Evolutionary conservation across 2,329 filamentous ascomycete genomes (phyloP).

Genomic region (Venturia effusa): DNA sequence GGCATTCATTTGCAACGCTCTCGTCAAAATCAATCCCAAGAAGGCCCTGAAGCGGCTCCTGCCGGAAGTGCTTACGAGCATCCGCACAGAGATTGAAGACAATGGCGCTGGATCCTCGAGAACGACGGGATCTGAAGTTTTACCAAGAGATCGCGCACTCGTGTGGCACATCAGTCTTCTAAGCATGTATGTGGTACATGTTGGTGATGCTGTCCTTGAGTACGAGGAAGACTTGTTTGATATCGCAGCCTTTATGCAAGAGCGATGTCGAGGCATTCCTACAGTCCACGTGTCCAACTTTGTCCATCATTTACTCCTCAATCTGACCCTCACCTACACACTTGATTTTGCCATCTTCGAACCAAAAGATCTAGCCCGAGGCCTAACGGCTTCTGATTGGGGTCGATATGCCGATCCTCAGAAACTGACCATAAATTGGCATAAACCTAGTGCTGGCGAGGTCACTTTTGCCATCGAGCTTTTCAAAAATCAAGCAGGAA

Average conservation of each 20-base stretch:
- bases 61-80: constrained; percentile 80
- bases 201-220: constrained; percentile 77
- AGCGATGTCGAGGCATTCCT: constrained; percentile 84
- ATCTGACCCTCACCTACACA: constrained; percentile 88
- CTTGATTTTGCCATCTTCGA: constrained; percentile 85
- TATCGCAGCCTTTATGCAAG: constrained; percentile 92
- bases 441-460: constrained; percentile 69
- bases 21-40: constrained; percentile 91
- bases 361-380: constrained; percentile 57
- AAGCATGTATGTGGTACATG: constrained; percentile 96
- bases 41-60: constrained; percentile 87
- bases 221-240: constrained; percentile 84
- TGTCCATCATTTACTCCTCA: constrained; percentile 89
- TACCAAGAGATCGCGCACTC: constrained; percentile 81
- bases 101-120: constrained; percentile 92
- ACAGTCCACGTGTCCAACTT: constrained; percentile 97
- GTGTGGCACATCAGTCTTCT: constrained; percentile 97
- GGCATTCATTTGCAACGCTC: constrained; percentile 93
- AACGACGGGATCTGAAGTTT: constrained; percentile 84
- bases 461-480: constrained; percentile 81
- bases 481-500: constrained; percentile 72
- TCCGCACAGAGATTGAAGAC: constrained; percentile 92
- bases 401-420: constrained; percentile 63
- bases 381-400: constrained; percentile 73
- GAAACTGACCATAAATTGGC: constrained; percentile 80